Evolutionary conservation across 2,329 filamentous ascomycete genomes (phyloP).

Genomic region (Rhinocladiella similis): DNA sequence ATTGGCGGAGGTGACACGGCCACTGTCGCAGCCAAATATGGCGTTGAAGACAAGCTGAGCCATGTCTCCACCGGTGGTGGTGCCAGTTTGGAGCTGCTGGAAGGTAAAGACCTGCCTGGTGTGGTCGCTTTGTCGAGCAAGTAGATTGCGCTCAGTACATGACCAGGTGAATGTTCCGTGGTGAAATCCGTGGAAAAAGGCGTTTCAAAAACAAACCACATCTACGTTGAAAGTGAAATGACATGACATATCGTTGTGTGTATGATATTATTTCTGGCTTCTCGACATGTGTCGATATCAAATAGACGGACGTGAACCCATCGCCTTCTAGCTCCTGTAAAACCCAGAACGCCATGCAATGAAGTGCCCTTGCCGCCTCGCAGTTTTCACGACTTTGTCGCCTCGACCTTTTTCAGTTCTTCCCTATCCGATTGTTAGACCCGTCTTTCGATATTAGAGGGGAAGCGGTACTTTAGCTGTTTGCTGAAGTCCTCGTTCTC

Average conservation of each 20-base stretch:
- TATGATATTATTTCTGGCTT: slow-evolving; percentile 15
- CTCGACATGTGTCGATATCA: slow-evolving; percentile 3
- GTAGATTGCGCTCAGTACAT: slow-evolving; percentile 39
- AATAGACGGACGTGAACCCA: slow-evolving; percentile 9
- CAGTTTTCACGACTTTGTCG: slow-evolving; percentile 22
- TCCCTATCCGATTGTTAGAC: slow-evolving; percentile 47
- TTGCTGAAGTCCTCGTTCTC: slow-evolving; percentile 94
- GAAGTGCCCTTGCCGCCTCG: slow-evolving; percentile 41
- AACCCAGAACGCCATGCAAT: slow-evolving; percentile 19
- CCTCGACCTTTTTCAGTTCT: slow-evolving; percentile 91
- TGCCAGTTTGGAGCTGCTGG: slow-evolving; percentile 90
- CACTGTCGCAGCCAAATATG: slow-evolving; percentile 96
- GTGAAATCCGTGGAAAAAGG: slow-evolving; percentile 12
- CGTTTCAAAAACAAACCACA: slow-evolving; percentile 16
- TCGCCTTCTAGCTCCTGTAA: slow-evolving; percentile 12
- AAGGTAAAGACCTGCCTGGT: slow-evolving; percentile 97
- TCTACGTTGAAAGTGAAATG: slow-evolving; percentile 10
- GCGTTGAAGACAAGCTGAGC: slow-evolving; percentile 93
- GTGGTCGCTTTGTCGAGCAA: slow-evolving; percentile 84
- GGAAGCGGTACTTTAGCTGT: slow-evolving; percentile 73
- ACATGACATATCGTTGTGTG: slow-evolving; percentile 4
- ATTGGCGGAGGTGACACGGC: slow-evolving; percentile 98
- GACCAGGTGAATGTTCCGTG: slow-evolving; percentile 8
- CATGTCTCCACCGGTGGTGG: slow-evolving; percentile 97
- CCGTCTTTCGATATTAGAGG: neutral